Conservation (phyloP, 108 stramenopile species). For the Cafeteria roenbergensis region DNA sequence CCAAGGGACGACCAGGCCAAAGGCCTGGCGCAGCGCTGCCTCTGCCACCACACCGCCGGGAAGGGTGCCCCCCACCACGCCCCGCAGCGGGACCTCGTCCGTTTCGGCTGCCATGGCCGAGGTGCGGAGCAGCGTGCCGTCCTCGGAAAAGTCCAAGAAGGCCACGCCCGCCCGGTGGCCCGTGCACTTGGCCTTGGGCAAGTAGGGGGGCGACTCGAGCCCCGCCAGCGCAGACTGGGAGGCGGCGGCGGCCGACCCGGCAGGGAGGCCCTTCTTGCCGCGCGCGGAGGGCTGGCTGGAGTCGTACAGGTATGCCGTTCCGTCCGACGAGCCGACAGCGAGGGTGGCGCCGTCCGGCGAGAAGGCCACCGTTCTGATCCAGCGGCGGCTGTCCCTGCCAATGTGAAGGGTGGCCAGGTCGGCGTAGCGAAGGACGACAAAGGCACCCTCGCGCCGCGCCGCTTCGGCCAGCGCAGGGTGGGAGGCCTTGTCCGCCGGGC, state of each 20-base stretch:
- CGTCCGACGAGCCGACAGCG: slow-evolving; percentile 34
- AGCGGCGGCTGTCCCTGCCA: slow-evolving; percentile 37
- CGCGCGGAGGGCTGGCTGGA: slow-evolving; percentile 40
- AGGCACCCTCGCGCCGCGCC: slow-evolving; percentile 22
- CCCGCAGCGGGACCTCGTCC: too few relatives aligned
- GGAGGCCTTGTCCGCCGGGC: too few relatives aligned
- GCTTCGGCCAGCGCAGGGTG: too few relatives aligned
- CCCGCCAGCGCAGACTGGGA: too few relatives aligned
- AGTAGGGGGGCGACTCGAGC: slow-evolving; percentile 25
- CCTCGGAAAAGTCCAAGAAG: slow-evolving; percentile 41
- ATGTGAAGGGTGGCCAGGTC: slow-evolving; percentile 28
- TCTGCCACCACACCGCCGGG: too few relatives aligned
- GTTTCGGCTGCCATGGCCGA: slow-evolving; percentile 30
- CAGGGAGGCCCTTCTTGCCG: too few relatives aligned
- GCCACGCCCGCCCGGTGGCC: slow-evolving; percentile 33
- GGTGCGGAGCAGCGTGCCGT: slow-evolving; percentile 34
- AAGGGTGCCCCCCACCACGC: too few relatives aligned
- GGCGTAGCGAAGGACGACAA: slow-evolving; percentile 9
- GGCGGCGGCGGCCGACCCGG: too few relatives aligned
- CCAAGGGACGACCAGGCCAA: too few relatives aligned
- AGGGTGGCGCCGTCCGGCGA: slow-evolving; percentile 32
- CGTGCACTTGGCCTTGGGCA: slow-evolving; percentile 25
- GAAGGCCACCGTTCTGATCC: slow-evolving; percentile 27
- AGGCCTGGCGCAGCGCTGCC: too few relatives aligned
- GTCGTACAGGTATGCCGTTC: slow-evolving; percentile 36